Base-by-base conservation (phyloP, 2,329 filamentous ascomycete species). In the Hypoxylon sp. region DNA sequence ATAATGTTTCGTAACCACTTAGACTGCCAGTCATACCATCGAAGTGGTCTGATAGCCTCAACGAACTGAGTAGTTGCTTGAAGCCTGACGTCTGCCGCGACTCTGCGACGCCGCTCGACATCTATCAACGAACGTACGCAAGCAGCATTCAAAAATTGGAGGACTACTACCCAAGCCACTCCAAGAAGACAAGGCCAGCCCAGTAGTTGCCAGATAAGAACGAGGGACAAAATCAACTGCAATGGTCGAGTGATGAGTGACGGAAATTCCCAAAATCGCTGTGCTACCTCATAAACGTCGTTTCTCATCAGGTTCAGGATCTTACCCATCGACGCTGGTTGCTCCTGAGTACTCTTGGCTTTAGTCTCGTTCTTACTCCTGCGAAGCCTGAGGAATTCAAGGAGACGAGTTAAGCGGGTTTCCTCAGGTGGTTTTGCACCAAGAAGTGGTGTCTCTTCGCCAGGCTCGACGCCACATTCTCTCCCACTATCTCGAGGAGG, bases 261-360 rank as follows among this genome's bases (percentile, higher is more conserved):
- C 1, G 91, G 85, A 54, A 96, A 91, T 64, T 97, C 93, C 93
- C 93, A 97, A 72, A 97, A 96, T 44, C 91, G 82, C 73, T 95
- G 92, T 2, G 92, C 87, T 38, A 95, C 87, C 74, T 94, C 91
- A 73, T 95, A 96, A 0, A 91, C 92, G 75, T 96, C 92, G 62
- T 86, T 89, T 50, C 93, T 89, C 82, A 97, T 91, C 1, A 97
- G 79, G 72, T 97, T 97, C 65, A 97, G 85, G 53, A 97, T 96
- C 74, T 97, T 97, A 6, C 93, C 93, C 79, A 94, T 95, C 0
- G 92, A 93, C 0, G 93, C 93, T 1, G 91, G 86, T 58, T 85
- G 81, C 62, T 86, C 80, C 45, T 73, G 66, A 32, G 67, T 74
- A 51, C 60, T 75, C 60, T 68, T 68, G 36, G 69, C 70, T 42